Base-by-base conservation (phyloP, 768 basidiomycete species). In the Cystobasidium onofrii region DNA sequence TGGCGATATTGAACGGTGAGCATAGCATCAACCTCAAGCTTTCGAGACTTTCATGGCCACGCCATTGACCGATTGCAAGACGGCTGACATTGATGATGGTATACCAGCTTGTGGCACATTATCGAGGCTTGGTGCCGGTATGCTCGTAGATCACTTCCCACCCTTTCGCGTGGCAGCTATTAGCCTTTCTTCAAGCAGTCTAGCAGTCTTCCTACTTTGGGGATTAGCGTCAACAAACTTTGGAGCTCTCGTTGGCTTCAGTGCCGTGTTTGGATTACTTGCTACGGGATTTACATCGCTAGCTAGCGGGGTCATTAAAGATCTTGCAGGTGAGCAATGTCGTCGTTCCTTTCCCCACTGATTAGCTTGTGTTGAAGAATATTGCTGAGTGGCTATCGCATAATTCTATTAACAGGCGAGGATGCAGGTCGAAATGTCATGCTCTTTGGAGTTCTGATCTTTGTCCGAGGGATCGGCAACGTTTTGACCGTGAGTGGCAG, bases 301-400 rank as follows among this genome's bases (percentile, higher is more conserved):
- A 64, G 63, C 63, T 15, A 64, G 63, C 25, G 63, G 63, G 3
- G 63, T 64, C 39, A 46, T 64, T n/a, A 64, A 64, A 46, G 63
- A 64, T 41, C 44, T 64, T 7, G 63, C 63, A 17, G 63, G 63
- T 64, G n/a, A n/a, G n/a, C n/a, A n/a, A 64, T 46, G 60, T 64
- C 39, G 23, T 41, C 33, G 10, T 64, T n/a, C n/a, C n/a, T n/a
- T n/a, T n/a, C n/a, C n/a, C n/a, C n/a, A n/a, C n/a, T n/a, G n/a
- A n/a, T n/a, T n/a, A n/a, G n/a, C n/a, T n/a, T n/a, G n/a, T n/a
- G 41, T 18, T 43, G 18, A 43, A 7, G 41, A 43, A 43, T 9
- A 18, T 18, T 43, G 41, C 23, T 23, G n/a, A n/a, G n/a, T n/a
- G n/a, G n/a, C n/a, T n/a, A n/a, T 55, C 54, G 20, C 29, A 29